Percentiles rank a stretch among this genome's conserved stretches.
Conservation (phyloP, 345 rosid genomes). For the Hibiscus tridactylites region DNA sequence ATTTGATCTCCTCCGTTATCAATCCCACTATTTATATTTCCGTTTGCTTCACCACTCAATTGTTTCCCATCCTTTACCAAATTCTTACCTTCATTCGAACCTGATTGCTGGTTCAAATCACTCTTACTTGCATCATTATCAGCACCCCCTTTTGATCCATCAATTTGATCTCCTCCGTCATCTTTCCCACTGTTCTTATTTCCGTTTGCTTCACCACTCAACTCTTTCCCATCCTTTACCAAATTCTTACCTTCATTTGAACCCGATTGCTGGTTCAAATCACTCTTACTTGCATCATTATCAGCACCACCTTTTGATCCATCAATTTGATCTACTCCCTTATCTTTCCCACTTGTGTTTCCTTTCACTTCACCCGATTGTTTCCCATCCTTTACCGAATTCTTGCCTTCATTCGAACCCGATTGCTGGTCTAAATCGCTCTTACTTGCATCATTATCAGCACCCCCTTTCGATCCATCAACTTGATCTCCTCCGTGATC, state of each 20-base stretch:
- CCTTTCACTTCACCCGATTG: neutral
- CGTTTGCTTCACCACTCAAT: conserved; percentile 10
- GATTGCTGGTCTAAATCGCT: neutral
- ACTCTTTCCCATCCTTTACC: neutral
- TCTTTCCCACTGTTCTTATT: neutral
- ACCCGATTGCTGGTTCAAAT: conserved; percentile 1
- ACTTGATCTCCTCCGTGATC: neutral
- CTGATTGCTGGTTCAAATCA: neutral
- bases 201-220: conserved; percentile 6
- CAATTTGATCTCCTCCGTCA: neutral
- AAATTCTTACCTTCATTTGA: neutral
- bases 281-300: neutral
- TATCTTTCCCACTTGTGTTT: too few relatives aligned
- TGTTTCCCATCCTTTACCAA: neutral
- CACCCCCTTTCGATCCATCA: neutral
- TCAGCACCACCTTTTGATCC: neutral
- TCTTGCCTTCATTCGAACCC: conserved; percentile 5
- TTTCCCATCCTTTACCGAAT: neutral
- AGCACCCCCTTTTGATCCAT: neutral
- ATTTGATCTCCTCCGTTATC: neutral
- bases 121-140: neutral
- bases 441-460: neutral
- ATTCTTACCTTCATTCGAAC: conserved; percentile 3
- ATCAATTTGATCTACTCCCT: neutral
- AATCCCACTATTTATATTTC: neutral